These are phyloP conservation scores for Rhodomyrtus psidioides DNA, from an alignment of 441 rosid species.

Conservation along the genomic window DNA sequence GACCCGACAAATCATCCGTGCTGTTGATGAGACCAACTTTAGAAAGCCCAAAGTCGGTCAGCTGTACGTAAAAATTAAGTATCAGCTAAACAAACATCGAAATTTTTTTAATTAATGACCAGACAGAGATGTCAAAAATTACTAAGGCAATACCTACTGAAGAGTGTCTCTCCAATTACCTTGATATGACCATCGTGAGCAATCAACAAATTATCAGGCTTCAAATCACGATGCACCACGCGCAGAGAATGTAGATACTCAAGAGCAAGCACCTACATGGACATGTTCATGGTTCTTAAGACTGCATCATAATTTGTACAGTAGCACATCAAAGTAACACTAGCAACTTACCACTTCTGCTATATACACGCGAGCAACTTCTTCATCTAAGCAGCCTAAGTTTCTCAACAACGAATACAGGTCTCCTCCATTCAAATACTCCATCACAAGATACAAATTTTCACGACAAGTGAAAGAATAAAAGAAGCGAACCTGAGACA, in stretches of 20 bases:
- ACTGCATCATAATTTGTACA: not conserved
- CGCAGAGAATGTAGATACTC: conserved; percentile 89
- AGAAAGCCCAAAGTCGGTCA: conserved; percentile 99
- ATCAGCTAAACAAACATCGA: not conserved
- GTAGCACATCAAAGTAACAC: not conserved
- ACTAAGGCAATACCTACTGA: not conserved
- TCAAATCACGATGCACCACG: conserved; percentile 99
- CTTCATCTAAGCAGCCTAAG: conserved; percentile 97
- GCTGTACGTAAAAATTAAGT: conserved; percentile 40
- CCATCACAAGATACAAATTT: conserved; percentile 99
- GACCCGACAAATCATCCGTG: conserved; percentile 97
- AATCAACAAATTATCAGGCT: conserved; percentile 98
- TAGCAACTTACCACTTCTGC: conserved; percentile 91
- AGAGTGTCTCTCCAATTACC: conserved; percentile 33
- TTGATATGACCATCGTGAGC: conserved; percentile 99
- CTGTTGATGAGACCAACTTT: conserved; percentile 99
- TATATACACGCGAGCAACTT: conserved; percentile 90
- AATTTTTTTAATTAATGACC: not conserved
- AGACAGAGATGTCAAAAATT: not conserved
- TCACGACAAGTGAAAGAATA: conserved; percentile 99
- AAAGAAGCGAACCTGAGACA: conserved; percentile 91
- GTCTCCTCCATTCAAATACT: conserved; percentile 98
- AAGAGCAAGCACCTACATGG: conserved; percentile 83
- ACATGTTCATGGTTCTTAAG: not conserved
- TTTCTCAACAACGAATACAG: conserved; percentile 89